Base-by-base conservation (phyloP, 2,329 filamentous ascomycete species). In the Aciculosporium take region DNA sequence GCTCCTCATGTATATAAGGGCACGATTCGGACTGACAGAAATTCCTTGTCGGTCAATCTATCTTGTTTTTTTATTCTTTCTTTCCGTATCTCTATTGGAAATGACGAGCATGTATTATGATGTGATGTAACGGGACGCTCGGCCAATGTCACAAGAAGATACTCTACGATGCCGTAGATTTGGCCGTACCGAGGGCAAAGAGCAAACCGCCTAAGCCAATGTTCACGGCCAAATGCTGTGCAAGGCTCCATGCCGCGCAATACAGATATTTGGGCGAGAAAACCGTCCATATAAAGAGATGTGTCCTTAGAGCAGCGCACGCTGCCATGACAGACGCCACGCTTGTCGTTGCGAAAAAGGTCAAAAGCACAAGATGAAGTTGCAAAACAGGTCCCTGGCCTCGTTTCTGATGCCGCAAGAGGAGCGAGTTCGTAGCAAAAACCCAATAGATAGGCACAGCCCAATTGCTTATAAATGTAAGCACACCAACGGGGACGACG, bases 201-300 rank as follows among this genome's bases (percentile, higher is more conserved):
- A 84, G 50, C 29, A 74, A 40, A 24, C 76, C 68, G 1, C 76
- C 78, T 33, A 81, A 50, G 5, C 72, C 65, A 27, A 88, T 51
- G 57, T 89, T 87, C 33, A 89, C 67, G 29, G 72, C 56, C 46
- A 88, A 57, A 72, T 98, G 89, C 65, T 88, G 85, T 7, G 76
- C 84, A 35, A 89, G 55, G 47, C 74, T 78, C 93, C 91, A 98
- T 12, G 82, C 86, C 69, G 91, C 81, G 48, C 79, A 84, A 58
- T 94, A 98, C 49, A 98, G 64, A 59, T 88, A 96, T 61, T 96
- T 98, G 0, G 91, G 91, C 48, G 85, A 94, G 60, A 98, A 98
- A 9, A 98, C 91, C 1, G 89, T 96, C 91, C 91, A 98, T 46
- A 98, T 88, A 57, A 98, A 98, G 44, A 98, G 61, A 67, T 98